Evolutionary conservation across 495 filamentous ascomycete genomes (phyloP).

Genomic region (Lasiosphaeriaceae sp.): DNA sequence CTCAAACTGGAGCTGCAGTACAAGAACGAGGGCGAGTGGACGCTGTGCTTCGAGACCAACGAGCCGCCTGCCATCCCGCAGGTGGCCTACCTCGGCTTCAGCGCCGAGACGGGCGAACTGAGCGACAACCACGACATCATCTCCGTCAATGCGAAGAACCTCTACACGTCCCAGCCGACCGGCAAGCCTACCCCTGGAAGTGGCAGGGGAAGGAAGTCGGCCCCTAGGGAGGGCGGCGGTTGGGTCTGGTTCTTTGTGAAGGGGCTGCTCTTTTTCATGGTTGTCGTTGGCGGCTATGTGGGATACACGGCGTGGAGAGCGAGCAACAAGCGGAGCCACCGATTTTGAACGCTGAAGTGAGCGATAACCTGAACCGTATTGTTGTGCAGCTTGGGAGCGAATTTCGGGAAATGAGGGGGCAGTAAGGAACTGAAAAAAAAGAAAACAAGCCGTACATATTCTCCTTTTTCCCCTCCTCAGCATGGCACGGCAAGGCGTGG

Average conservation of each 20-base stretch:
- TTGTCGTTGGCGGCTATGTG: conserved; percentile 68
- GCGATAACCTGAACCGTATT: no score
- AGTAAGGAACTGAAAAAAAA: not conserved
- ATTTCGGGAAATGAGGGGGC: not conserved
- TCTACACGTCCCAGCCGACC: conserved; percentile 63
- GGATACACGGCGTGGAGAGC: conserved; percentile 77
- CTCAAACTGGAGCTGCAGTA: conserved; percentile 91
- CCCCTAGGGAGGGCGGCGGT: conserved; percentile 51
- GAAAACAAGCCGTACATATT: conserved; percentile 17
- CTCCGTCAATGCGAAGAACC: conserved; percentile 78
- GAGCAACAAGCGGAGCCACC: conserved; percentile 64
- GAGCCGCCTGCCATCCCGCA: conserved; percentile 76
- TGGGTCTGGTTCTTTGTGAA: conserved; percentile 95
- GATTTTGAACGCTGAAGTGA: conserved; percentile 57
- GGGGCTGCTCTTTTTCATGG: conserved; percentile 69
- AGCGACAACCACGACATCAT: conserved; percentile 98
- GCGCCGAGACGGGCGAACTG: conserved; percentile 92
- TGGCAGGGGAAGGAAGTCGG: conserved; percentile 33
- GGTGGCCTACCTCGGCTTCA: conserved; percentile 92
- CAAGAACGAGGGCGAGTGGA: conserved; percentile 84
- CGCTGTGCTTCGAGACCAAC: conserved; percentile 77
- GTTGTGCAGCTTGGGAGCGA: no score
- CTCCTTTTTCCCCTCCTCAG: not conserved
- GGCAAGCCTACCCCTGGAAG: conserved; percentile 38
- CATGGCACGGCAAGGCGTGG: conserved; percentile 15